These are phyloP conservation scores for Sporothrix humicola DNA, from an alignment of 2,329 filamentous ascomycete genomes.

Conservation along the genomic window DNA sequence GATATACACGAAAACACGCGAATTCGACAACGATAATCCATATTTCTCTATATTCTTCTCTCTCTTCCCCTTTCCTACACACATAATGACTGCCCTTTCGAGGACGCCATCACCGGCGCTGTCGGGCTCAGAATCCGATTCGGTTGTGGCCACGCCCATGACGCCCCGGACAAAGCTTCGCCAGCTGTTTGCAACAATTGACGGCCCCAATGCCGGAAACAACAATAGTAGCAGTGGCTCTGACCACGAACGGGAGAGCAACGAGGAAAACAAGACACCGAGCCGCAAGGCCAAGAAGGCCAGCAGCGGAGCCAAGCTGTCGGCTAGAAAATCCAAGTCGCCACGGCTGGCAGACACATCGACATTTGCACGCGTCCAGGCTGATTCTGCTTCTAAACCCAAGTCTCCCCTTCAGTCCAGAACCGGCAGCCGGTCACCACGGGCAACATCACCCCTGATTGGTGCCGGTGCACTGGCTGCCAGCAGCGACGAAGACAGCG, in stretches of 20 bases:
- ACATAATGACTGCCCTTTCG: slow-evolving; percentile 35
- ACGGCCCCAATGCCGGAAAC: slow-evolving; percentile 30
- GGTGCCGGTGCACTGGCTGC: background rate
- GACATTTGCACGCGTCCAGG: slow-evolving; percentile 27
- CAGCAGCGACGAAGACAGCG: slow-evolving; percentile 49
- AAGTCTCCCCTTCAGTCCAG: slow-evolving; percentile 31
- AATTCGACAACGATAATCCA: too few species aligned
- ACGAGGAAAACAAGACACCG: slow-evolving; percentile 28
- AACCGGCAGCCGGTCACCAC: slow-evolving; percentile 15
- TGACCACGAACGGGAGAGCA: slow-evolving; percentile 30
- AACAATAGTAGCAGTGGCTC: slow-evolving; percentile 27
- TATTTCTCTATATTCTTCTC: background rate
- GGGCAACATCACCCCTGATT: slow-evolving; percentile 1
- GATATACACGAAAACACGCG: background rate
- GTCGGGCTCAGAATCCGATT: slow-evolving; percentile 51
- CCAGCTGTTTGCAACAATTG: slow-evolving; percentile 48
- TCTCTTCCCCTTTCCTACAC: background rate
- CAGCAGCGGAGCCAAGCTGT: slow-evolving; percentile 14
- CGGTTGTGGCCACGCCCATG: slow-evolving; percentile 53
- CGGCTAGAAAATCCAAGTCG: slow-evolving; percentile 7
- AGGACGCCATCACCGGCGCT: slow-evolving; percentile 43
- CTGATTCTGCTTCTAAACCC: background rate
- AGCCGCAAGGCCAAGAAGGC: slow-evolving; percentile 25
- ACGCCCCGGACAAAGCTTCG: slow-evolving; percentile 62
- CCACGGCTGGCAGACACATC: background rate